Evolutionary conservation across 495 filamentous ascomycete species (phyloP), one percentile per base, ranked within the genome.

Genomic region (Xylaria longipes): DNA sequence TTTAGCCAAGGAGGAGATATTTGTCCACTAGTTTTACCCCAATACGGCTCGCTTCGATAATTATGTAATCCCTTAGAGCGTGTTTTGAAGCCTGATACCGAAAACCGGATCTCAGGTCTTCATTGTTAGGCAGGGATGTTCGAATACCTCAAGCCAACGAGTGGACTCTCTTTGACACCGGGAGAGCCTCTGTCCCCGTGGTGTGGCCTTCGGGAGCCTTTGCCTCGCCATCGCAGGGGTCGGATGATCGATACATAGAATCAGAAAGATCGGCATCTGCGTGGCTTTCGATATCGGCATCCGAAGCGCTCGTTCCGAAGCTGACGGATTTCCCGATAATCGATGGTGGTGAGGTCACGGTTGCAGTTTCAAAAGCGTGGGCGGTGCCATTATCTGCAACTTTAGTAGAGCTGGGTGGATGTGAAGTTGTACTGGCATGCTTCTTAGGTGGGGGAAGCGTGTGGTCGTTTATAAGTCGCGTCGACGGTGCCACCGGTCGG

Each of bases 231-330:
- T 63, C 64, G 0, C 64, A 14, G 2, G 64, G 43, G 12, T 66
- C 45, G 2, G 46, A 45, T 27, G 43, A 45, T 22, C 35, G 43
- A 31, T n/a, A 39, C 7, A 31, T 39, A 25, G 64, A 48, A 14
- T 62, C 72, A 0, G 63, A 58, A 31, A 50, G 11, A 17, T 78
- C 74, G 5, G 77, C 76, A 50, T 78, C 76, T 7, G 76, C 76
- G 39, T 69, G 71, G 20, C 76, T 76, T 50, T 80, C 78, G 12
- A 75, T 61, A 33, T 78, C 78, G 12, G 73, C 77, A 45, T 79
- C 77, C 15, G 78, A 79, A 54, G 76, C 75, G 41, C 71, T 77
- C n/a, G 72, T 78, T 22, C 74, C 75, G 20, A 76, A 41, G 9
- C 75, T 69, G 9, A 39, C 58, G 3, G 72, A 73, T n/a, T 67